Percentiles rank a stretch among this genome's conserved stretches.
These are phyloP conservation scores for Clitoria ternatea DNA, from an alignment of 306 rosid genomes.

Conservation along the genomic window DNA sequence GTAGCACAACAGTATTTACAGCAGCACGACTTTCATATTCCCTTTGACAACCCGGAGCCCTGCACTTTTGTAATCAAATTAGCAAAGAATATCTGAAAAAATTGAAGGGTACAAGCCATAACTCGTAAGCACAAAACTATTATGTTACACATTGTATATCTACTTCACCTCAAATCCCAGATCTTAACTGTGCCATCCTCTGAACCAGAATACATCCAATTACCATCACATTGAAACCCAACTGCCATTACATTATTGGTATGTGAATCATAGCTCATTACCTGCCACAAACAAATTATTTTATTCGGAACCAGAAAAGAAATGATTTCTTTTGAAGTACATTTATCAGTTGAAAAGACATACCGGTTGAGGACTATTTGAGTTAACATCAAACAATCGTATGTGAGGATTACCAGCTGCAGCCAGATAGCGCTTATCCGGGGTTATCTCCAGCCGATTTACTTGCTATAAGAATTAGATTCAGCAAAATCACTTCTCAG, in stretches of 20 bases:
- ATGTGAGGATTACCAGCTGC: constrained; percentile 99
- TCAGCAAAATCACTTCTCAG: constrained; percentile 25
- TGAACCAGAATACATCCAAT: constrained; percentile 99
- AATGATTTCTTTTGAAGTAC: neutral
- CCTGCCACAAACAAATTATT: constrained; percentile 40
- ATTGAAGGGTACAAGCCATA: constrained; percentile 3
- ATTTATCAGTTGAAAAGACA: constrained; percentile 24
- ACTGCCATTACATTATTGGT: constrained; percentile 96
- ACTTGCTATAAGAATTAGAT: constrained; percentile 62
- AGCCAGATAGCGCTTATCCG: constrained; percentile 88
- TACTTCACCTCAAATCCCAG: constrained; percentile 89
- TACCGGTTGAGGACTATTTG: constrained; percentile 93
- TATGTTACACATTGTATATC: neutral
- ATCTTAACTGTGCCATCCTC: constrained; percentile 99
- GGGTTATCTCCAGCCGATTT: constrained; percentile 94
- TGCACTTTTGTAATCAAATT: constrained; percentile 33
- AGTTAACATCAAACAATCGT: constrained; percentile 86
- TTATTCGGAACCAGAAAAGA: neutral
- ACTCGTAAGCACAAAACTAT: neutral
- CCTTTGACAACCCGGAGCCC: constrained; percentile 99
- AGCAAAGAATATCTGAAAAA: constrained; percentile 12
- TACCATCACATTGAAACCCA: constrained; percentile 99
- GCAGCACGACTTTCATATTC: constrained; percentile 99
- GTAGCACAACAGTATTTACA: constrained; percentile 94
- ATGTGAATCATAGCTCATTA: constrained; percentile 95